Conservation (phyloP, 148 eudicot species). For the Selenicereus undatus region DNA sequence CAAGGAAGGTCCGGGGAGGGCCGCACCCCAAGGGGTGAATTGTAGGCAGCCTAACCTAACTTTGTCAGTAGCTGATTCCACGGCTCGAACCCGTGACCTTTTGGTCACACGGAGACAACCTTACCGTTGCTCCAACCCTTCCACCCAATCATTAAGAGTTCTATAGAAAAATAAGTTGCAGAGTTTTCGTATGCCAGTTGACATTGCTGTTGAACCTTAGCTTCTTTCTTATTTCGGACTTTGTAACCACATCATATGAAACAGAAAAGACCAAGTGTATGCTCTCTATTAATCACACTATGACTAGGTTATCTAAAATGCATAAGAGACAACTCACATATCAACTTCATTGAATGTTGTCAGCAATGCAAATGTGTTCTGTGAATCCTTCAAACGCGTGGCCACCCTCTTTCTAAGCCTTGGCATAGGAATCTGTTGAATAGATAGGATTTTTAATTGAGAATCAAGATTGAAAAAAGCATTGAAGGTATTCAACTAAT, state of each 20-base stretch:
- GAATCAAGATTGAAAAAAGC: neutral
- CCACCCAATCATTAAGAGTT: neutral
- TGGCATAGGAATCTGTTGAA: slow-evolving; percentile 81
- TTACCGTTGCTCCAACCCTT: too few species aligned
- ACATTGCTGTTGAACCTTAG: neutral
- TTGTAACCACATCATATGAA: neutral
- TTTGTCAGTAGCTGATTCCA: too few species aligned
- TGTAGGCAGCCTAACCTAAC: too few species aligned
- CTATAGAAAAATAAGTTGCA: neutral
- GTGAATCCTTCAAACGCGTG: slow-evolving; percentile 87
- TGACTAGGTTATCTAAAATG: neutral
- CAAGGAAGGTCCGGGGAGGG: too few species aligned
- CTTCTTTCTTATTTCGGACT: neutral
- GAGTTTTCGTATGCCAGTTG: neutral
- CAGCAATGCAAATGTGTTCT: slow-evolving; percentile 84
- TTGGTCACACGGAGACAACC: too few species aligned
- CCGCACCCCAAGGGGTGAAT: too few species aligned
- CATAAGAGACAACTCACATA: slow-evolving; percentile 45
- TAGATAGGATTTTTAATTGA: neutral
- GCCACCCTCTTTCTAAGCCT: slow-evolving; percentile 93
- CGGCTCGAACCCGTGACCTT: too few species aligned
- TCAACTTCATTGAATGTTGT: slow-evolving; percentile 91
- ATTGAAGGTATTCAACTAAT: neutral
- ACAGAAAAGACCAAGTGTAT: neutral
- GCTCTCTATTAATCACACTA: neutral